Evolutionary conservation across 768 basidiomycete species (phyloP).

Genomic region (Pleurotus platypus): DNA sequence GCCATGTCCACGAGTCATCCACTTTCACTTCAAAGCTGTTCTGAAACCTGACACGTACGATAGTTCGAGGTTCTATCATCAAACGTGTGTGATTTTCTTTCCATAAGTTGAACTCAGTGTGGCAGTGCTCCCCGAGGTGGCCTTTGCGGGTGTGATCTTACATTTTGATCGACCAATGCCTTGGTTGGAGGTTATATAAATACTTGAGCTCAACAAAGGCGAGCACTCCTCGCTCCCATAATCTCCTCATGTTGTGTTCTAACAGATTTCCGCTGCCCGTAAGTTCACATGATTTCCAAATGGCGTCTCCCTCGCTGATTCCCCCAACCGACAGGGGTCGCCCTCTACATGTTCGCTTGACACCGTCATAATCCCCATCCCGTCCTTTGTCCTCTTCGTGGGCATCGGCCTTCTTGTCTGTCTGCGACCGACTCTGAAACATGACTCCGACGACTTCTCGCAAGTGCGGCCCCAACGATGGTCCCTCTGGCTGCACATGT

Average conservation of each 20-base stretch:
- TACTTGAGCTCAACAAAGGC: too few relatives aligned
- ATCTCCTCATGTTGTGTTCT: constrained; percentile 14
- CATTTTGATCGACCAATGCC: too few relatives aligned
- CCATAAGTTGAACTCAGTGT: too few relatives aligned
- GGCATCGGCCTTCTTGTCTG: constrained; percentile 7
- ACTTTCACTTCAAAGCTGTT: too few relatives aligned
- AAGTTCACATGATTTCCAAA: neutral
- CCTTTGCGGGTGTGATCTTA: too few relatives aligned
- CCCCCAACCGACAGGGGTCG: constrained; percentile 17
- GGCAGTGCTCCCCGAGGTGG: too few relatives aligned
- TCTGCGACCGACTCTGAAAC: neutral
- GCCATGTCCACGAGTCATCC: too few relatives aligned
- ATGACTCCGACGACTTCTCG: constrained; percentile 1
- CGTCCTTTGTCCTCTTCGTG: constrained; percentile 21
- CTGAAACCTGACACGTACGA: too few relatives aligned
- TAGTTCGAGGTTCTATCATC: too few relatives aligned
- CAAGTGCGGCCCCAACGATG: constrained; percentile 11
- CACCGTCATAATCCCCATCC: constrained; percentile 22
- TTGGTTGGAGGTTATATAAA: too few relatives aligned
- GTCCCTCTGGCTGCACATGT: constrained; percentile 21
- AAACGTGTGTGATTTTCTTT: too few relatives aligned
- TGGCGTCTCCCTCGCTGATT: neutral
- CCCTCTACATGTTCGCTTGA: constrained; percentile 28
- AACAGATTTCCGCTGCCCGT: constrained; percentile 17
- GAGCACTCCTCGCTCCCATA: too few relatives aligned